These are phyloP conservation scores for Phytopythium vexans DNA, from an alignment of 352 stramenopile species.

Conservation along the genomic window DNA sequence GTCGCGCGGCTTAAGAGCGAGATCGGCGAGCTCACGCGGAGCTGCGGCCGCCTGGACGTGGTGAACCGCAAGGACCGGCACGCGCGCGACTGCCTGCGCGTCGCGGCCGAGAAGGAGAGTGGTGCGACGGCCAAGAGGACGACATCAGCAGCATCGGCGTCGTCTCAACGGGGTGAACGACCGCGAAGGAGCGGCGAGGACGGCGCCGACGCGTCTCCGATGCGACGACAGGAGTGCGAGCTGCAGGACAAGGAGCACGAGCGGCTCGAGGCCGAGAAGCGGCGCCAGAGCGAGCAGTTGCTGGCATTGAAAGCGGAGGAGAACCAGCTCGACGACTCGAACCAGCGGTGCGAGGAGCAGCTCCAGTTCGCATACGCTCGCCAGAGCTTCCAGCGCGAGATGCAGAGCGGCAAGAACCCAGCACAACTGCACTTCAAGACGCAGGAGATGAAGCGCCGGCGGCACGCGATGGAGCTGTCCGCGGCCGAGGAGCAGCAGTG, in stretches of 20 bases:
- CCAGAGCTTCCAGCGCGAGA: constrained; percentile 43
- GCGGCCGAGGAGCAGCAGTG: constrained; percentile 57
- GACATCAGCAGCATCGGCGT: constrained; percentile 1
- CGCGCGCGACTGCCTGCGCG: constrained; percentile 41
- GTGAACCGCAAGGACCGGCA: constrained; percentile 62
- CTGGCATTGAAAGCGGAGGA: constrained; percentile 21
- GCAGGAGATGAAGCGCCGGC: constrained; percentile 39
- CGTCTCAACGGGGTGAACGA: constrained; percentile 5
- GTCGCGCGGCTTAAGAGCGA: constrained; percentile 34
- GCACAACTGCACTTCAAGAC: constrained; percentile 8
- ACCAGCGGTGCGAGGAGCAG: constrained; percentile 28
- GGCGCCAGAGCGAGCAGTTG: constrained; percentile 23
- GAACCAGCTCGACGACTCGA: constrained; percentile 24
- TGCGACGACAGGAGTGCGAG: constrained; percentile 31
- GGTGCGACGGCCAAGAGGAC: not conserved
- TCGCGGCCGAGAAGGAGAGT: constrained; percentile 6
- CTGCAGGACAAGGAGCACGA: constrained; percentile 30
- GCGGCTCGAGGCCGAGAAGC: constrained; percentile 32
- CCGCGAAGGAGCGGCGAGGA: constrained; percentile 16
- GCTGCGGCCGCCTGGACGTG: constrained; percentile 34
- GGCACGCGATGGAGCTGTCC: constrained; percentile 36
- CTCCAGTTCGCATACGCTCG: constrained; percentile 43
- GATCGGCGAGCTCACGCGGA: constrained; percentile 34
- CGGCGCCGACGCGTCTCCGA: too few relatives aligned
- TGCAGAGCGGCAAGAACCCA: constrained; percentile 27